Evolutionary conservation across 139 green algal genomes (phyloP).

Genomic region (Microglena sp.): DNA sequence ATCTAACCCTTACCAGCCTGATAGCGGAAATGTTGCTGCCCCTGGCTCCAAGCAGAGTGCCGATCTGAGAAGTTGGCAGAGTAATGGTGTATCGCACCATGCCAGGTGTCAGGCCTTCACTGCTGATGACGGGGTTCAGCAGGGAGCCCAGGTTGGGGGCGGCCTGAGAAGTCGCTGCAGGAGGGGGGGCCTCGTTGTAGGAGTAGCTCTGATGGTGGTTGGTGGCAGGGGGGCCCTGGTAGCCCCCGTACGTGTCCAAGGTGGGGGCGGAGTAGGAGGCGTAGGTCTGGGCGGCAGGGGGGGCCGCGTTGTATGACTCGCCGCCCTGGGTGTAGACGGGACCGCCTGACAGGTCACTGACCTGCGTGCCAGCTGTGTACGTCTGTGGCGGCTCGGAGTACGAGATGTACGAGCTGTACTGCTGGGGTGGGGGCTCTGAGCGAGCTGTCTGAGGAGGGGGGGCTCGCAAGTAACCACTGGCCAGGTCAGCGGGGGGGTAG

Average conservation of each 20-base stretch:
- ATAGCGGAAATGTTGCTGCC: neutral
- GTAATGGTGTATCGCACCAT: neutral
- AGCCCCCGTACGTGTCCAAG: neutral
- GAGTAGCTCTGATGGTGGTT: neutral
- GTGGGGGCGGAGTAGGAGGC: neutral
- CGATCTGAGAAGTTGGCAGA: neutral
- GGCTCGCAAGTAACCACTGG: too few relatives aligned
- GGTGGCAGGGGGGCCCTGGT: too few relatives aligned
- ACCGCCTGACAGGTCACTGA: too few relatives aligned
- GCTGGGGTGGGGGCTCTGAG: too few relatives aligned
- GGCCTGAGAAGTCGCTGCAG: neutral
- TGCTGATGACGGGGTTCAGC: neutral
- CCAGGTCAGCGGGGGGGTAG: too few relatives aligned
- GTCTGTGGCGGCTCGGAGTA: too few relatives aligned
- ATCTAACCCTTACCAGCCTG: too few relatives aligned
- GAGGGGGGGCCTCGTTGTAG: too few relatives aligned
- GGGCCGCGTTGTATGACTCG: neutral
- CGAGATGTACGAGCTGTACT: too few relatives aligned
- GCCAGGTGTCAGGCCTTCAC: neutral
- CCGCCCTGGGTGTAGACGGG: too few relatives aligned
- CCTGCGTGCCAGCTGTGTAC: too few relatives aligned
- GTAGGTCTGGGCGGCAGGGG: neutral
- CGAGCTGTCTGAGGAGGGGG: too few relatives aligned
- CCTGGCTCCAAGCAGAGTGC: neutral
- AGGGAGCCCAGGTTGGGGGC: neutral